Percentiles rank a stretch among this genome's conserved stretches.
These are phyloP conservation scores for Scheffersomyces titani DNA, from an alignment of 1,139 yeast genomes.

Conservation along the genomic window DNA sequence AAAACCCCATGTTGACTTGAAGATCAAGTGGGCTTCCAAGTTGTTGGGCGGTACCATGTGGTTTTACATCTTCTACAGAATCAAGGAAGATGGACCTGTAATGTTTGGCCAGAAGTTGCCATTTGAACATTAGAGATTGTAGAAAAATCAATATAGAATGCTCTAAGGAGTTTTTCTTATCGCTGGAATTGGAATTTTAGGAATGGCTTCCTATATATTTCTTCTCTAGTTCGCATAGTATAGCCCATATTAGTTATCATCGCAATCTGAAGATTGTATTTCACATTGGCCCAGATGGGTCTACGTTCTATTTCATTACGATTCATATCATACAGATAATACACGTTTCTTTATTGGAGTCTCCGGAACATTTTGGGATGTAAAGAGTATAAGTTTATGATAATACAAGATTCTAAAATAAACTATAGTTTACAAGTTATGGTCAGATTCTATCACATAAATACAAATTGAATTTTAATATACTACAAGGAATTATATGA, in stretches of 20 bases:
- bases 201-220: not conserved
- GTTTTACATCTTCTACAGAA: slow-evolving; percentile 81
- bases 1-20: slow-evolving; percentile 54
- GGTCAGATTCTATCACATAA: not conserved
- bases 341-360: not conserved
- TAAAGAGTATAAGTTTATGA: not conserved
- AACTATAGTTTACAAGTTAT: not conserved
- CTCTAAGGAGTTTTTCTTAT: not conserved
- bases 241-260: not conserved
- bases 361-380: not conserved
- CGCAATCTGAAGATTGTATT: not conserved
- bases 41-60: slow-evolving; percentile 81
- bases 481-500: not conserved
- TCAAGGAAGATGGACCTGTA: slow-evolving; percentile 69
- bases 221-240: not conserved
- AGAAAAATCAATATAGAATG: not conserved
- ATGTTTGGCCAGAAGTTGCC: slow-evolving; percentile 53
- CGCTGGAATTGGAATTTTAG: not conserved
- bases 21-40: slow-evolving; percentile 61
- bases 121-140: slow-evolving; percentile 36
- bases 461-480: not conserved
- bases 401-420: not conserved
- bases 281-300: not conserved
- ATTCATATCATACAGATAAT: slow-evolving; percentile 1
- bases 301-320: not conserved